phyloP scores from a whole-genome alignment of 176 grass and related monocot species.

The Aegilops longissima region DNA sequence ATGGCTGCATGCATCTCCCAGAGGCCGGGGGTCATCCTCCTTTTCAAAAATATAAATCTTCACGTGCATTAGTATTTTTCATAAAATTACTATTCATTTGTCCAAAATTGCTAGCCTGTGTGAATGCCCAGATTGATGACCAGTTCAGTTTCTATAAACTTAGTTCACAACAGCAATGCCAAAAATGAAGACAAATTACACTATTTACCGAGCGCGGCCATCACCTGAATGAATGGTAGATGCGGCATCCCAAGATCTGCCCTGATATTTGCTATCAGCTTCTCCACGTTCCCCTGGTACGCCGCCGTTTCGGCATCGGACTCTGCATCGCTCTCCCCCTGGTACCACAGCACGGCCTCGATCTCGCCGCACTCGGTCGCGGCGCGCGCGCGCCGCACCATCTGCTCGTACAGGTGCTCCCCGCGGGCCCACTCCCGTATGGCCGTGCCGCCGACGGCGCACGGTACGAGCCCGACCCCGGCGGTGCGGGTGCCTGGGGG shows the following conservation, averaged over 20 bases:
- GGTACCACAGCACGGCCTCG: slow-evolving; percentile 86
- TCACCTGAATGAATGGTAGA: slow-evolving; percentile 91
- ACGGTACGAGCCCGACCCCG: slow-evolving; percentile 68
- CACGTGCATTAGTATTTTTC: neutral
- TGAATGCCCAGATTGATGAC: neutral
- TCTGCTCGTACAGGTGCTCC: slow-evolving; percentile 67
- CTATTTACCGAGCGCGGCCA: neutral
- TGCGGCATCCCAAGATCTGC: slow-evolving; percentile 58
- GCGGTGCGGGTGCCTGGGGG: neutral
- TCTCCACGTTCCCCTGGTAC: slow-evolving; percentile 63
- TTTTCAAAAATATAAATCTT: neutral
- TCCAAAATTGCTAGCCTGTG: neutral
- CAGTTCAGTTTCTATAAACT: neutral
- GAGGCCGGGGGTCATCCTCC: too few species aligned
- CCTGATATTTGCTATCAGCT: slow-evolving; percentile 58
- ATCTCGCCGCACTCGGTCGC: slow-evolving; percentile 54
- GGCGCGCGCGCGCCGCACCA: slow-evolving; percentile 58
- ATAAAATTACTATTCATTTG: neutral
- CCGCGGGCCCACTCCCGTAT: slow-evolving; percentile 76
- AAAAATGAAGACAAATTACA: slow-evolving; percentile 2
- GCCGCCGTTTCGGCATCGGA: slow-evolving; percentile 39
- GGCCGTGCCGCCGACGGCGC: slow-evolving; percentile 76
- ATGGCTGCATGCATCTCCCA: too few species aligned
- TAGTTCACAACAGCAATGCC: neutral
- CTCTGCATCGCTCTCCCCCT: slow-evolving; percentile 79